Conservation (phyloP, 73 alveolate species). For the Tetrahymena thermophila region DNA sequence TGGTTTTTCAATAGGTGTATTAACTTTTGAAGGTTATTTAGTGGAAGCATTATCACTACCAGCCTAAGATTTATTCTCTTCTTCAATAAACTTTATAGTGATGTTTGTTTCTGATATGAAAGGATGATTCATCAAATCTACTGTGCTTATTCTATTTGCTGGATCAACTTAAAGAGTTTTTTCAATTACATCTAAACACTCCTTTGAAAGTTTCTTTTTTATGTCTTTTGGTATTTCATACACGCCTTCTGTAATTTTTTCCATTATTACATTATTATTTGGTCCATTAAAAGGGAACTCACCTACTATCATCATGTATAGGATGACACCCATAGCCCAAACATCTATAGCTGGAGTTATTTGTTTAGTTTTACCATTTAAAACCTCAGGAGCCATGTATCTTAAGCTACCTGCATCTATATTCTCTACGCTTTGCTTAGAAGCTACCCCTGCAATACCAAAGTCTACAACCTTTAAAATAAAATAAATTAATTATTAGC, state of each 20-base stretch:
- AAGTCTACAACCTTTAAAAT: constrained; percentile 26
- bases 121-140: constrained; percentile 32
- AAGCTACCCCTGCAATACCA: constrained; percentile 49
- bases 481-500: not conserved
- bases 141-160: constrained; percentile 6
- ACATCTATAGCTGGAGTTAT: constrained; percentile 45
- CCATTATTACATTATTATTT: constrained; percentile 30
- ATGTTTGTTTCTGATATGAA: constrained; percentile 11
- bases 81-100: not conserved
- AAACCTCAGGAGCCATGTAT: constrained; percentile 54
- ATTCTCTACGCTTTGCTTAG: constrained; percentile 29
- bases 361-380: constrained; percentile 33
- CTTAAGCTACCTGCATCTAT: constrained; percentile 55
- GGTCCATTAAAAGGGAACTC: constrained; percentile 59
- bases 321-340: constrained; percentile 57
- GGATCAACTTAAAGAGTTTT: constrained; percentile 20
- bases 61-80: not conserved
- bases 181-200: constrained; percentile 20
- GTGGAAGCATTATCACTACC: not conserved
- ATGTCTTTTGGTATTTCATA: constrained; percentile 9
- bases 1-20: not conserved
- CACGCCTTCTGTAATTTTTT: constrained; percentile 18
- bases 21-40: not conserved
- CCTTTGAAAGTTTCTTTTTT: not conserved
- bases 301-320: constrained; percentile 46